These are phyloP conservation scores for Cucurbita maxima DNA, from an alignment of 306 rosid genomes.

Conservation along the genomic window DNA sequence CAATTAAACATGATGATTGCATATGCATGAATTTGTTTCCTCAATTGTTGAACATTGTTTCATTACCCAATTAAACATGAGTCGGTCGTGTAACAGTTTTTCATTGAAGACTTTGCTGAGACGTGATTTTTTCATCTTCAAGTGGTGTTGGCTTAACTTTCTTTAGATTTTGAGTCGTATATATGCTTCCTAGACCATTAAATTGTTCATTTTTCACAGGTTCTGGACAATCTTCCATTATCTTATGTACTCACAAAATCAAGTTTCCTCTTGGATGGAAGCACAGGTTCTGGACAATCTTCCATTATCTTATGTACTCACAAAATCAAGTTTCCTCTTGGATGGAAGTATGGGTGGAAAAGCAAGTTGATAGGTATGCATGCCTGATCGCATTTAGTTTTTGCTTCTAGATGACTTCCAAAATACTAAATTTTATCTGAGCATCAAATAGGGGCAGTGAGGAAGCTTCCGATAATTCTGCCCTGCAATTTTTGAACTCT, in stretches of 20 bases:
- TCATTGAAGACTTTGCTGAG: neutral
- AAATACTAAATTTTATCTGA: slow-evolving; percentile 76
- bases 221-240: slow-evolving; percentile 98
- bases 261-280: slow-evolving; percentile 83
- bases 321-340: slow-evolving; percentile 72
- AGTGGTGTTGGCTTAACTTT: neutral
- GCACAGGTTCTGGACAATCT: slow-evolving; percentile 96
- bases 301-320: slow-evolving; percentile 85
- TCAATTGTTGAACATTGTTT: neutral
- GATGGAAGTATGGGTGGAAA: slow-evolving; percentile 95
- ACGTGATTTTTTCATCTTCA: neutral
- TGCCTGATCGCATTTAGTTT: neutral
- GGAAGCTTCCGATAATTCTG: neutral
- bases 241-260: slow-evolving; percentile 72
- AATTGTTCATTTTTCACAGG: slow-evolving; percentile 31
- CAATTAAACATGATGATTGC: neutral
- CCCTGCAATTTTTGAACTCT: neutral
- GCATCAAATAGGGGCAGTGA: slow-evolving; percentile 35
- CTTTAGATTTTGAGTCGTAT: neutral
- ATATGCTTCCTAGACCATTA: neutral
- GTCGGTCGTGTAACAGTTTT: too few species aligned
- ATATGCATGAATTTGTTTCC: neutral
- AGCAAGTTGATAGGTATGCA: slow-evolving; percentile 43
- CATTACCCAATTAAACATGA: neutral
- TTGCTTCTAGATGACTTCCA: slow-evolving; percentile 83